Conservation (phyloP, 148 eudicot genomes). For the Limonium bicolor region DNA sequence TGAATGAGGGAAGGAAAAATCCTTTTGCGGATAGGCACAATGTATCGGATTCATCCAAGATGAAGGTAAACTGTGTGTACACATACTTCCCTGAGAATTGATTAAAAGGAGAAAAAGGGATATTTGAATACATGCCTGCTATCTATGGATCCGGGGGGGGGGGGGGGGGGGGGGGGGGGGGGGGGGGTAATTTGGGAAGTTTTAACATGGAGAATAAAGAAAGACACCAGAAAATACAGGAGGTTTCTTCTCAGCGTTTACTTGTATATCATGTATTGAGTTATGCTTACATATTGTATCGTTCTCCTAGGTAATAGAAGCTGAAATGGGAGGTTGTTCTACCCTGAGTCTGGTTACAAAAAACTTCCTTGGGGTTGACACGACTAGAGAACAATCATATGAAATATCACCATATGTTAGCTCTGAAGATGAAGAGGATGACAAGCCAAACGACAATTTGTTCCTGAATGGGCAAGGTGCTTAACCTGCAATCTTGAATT, state of each 20-base stretch:
- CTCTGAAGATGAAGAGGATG: slow-evolving; percentile 85
- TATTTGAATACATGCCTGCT: too few species aligned
- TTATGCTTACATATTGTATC: background rate
- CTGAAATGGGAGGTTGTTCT: slow-evolving; percentile 9
- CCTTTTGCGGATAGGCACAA: background rate
- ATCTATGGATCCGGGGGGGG: too few species aligned
- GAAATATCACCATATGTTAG: slow-evolving; percentile 91
- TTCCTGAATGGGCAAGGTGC: slow-evolving; percentile 98
- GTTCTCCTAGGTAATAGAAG: slow-evolving; percentile 9
- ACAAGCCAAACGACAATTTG: slow-evolving; percentile 40
- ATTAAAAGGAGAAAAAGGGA: too few species aligned
- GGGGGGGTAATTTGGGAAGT: too few species aligned
- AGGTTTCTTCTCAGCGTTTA: too few species aligned
- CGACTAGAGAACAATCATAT: slow-evolving; percentile 45
- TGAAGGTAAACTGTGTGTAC: too few species aligned
- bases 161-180: too few species aligned
- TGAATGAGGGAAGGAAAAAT: slow-evolving; percentile 13
- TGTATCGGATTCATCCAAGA: too few species aligned
- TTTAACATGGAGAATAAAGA: background rate
- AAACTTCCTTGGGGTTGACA: slow-evolving; percentile 9
- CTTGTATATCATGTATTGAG: too few species aligned
- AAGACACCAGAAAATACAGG: too few species aligned
- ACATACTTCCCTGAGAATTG: too few species aligned
- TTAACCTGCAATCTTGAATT: background rate
- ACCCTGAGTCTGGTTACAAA: slow-evolving; percentile 15